Percentiles rank a stretch among this genome's conserved stretches.
Evolutionary conservation across 2,329 filamentous ascomycete species (phyloP).

Genomic region (Lasiodiplodia gonubiensis): DNA sequence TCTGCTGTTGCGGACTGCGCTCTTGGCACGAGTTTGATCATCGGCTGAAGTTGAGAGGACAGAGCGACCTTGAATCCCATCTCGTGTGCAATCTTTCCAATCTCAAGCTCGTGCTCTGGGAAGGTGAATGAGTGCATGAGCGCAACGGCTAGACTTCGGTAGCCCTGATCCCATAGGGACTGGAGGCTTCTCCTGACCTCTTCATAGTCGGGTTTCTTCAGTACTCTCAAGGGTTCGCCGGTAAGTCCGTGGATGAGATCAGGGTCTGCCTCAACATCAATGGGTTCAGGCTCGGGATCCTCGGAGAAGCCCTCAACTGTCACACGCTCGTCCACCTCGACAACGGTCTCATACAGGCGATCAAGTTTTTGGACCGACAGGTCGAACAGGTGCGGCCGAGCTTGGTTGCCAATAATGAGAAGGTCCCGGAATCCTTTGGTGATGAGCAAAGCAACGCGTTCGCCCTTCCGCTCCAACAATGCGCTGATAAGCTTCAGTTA

Average conservation of each 20-base stretch:
- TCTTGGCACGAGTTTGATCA: constrained; percentile 38
- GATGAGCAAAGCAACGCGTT: constrained; percentile 33
- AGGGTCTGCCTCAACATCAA: constrained; percentile 22
- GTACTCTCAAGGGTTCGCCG: constrained; percentile 53
- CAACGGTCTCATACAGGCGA: constrained; percentile 33
- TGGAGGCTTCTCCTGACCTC: constrained; percentile 35
- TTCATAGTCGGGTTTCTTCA: constrained; percentile 57
- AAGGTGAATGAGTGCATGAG: constrained; percentile 44
- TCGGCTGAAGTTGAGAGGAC: constrained; percentile 34
- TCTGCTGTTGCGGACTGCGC: constrained; percentile 38
- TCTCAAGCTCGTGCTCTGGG: constrained; percentile 38
- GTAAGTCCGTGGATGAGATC: constrained; percentile 41
- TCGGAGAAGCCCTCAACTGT: constrained; percentile 36
- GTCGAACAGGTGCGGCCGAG: constrained; percentile 37
- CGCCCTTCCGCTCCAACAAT: constrained; percentile 33
- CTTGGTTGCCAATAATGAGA: constrained; percentile 36
- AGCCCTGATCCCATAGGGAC: constrained; percentile 62
- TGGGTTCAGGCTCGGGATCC: constrained; percentile 30
- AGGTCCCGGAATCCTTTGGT: constrained; percentile 68
- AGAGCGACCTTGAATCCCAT: constrained; percentile 42
- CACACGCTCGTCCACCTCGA: constrained; percentile 38
- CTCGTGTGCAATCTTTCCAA: constrained; percentile 38
- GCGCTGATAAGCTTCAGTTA: constrained; percentile 34
- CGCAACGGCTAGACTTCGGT: constrained; percentile 45
- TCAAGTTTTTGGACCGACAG: constrained; percentile 35